Evolutionary conservation across 2,329 filamentous ascomycete genomes (phyloP).

Genomic region (Phialophora macrospora): DNA sequence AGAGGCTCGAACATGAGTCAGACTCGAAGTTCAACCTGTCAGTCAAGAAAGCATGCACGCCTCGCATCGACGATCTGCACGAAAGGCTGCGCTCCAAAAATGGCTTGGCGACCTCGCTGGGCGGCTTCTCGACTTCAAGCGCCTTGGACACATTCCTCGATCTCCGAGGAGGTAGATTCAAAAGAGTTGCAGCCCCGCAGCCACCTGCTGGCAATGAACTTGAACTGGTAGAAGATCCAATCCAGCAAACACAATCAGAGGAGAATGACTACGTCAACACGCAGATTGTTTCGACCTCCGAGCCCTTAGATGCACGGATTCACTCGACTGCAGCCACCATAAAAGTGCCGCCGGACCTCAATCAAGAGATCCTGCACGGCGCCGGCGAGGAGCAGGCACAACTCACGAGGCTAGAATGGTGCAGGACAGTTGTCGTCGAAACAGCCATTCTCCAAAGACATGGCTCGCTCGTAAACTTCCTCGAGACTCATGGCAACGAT

Average conservation of each 20-base stretch:
- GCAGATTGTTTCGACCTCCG: no score
- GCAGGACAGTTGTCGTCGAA: constrained; percentile 32
- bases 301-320: background rate
- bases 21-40: background rate
- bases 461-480: constrained; percentile 21
- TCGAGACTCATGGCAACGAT: constrained; percentile 24
- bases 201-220: constrained; percentile 15
- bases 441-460: constrained; percentile 25
- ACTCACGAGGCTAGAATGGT: constrained; percentile 11
- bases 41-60: constrained; percentile 4
- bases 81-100: background rate
- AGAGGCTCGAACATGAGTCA: constrained; percentile 10
- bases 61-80: background rate
- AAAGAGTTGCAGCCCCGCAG: constrained; percentile 6
- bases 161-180: constrained; percentile 37
- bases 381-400: background rate
- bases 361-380: background rate
- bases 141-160: constrained; percentile 36
- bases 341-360: constrained; percentile 24
- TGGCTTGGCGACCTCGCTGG: background rate
- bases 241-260: constrained; percentile 32
- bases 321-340: background rate
- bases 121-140: constrained; percentile 28
- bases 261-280: background rate
- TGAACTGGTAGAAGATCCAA: constrained; percentile 30